Conservation (phyloP, 257 asterid genomes). For the Penstemon barbatus region DNA sequence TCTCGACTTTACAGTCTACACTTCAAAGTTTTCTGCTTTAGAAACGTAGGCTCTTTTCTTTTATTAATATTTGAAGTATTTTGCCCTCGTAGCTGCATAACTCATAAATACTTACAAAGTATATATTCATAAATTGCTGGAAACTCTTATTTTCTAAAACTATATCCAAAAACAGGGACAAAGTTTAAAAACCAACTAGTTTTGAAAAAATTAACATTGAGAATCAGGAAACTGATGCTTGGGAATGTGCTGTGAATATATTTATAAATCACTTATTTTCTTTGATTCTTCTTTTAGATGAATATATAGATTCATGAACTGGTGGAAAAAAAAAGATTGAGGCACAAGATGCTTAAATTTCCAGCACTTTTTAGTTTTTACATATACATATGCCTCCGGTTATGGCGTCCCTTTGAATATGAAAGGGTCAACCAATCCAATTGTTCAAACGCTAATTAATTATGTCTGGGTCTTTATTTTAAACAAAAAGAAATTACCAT, state of each 20-base stretch:
- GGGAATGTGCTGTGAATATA: conserved; percentile 19
- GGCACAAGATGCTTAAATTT: conserved; percentile 38
- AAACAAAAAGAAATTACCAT: not conserved
- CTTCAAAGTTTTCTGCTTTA: not conserved
- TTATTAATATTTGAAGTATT: not conserved
- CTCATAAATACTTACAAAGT: too few relatives aligned
- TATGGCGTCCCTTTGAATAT: conserved; percentile 35
- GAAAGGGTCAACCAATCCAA: conserved; percentile 29
- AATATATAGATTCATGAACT: conserved; percentile 26
- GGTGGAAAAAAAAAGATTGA: not conserved
- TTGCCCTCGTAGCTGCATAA: not conserved
- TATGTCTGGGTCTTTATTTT: not conserved
- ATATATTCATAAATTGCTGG: not conserved
- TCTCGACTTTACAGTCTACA: too few relatives aligned
- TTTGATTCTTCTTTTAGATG: not conserved
- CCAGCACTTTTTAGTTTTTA: conserved; percentile 24
- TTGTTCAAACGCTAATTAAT: not conserved
- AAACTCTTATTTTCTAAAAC: not conserved
- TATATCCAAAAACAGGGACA: not conserved
- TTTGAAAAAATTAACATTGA: not conserved
- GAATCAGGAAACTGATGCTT: not conserved
- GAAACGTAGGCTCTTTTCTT: not conserved
- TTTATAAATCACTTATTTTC: not conserved
- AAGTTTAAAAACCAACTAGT: not conserved
- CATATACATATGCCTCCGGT: conserved; percentile 23